These are phyloP conservation scores for Persicaria maculosa DNA, from an alignment of 148 eudicot genomes.

Conservation along the genomic window DNA sequence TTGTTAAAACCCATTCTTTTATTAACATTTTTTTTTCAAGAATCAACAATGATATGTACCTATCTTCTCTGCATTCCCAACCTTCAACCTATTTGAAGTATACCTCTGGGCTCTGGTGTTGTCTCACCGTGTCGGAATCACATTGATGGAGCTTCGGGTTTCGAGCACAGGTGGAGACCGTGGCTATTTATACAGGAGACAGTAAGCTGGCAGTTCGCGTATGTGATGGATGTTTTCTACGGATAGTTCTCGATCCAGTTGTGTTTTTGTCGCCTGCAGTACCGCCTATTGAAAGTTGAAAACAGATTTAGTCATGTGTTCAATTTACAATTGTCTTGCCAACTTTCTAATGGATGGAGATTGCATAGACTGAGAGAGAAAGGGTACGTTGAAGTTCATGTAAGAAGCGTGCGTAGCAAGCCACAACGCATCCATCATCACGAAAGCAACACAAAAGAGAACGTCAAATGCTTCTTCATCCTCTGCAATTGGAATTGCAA, in stretches of 20 bases:
- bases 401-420: conserved; percentile 88
- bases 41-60: neutral
- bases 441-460: conserved; percentile 78
- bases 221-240: conserved; percentile 62
- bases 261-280: conserved; percentile 62
- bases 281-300: conserved; percentile 46
- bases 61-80: neutral
- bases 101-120: neutral
- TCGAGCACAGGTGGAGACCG: no score
- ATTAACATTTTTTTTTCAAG: no score
- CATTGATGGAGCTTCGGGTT: no score
- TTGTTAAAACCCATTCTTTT: neutral
- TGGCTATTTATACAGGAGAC: conserved; percentile 53
- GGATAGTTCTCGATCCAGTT: conserved; percentile 74
- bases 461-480: conserved; percentile 81
- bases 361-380: conserved; percentile 16
- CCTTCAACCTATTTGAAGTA: neutral
- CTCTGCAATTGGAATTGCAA: conserved; percentile 36
- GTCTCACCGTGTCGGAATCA: neutral
- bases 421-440: conserved; percentile 95
- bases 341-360: neutral
- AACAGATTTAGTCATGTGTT: neutral
- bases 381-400: conserved; percentile 77
- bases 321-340: neutral
- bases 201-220: conserved; percentile 76